These are phyloP conservation scores for Vaccinium darrowii DNA, from an alignment of 148 eudicot species.

Conservation along the genomic window DNA sequence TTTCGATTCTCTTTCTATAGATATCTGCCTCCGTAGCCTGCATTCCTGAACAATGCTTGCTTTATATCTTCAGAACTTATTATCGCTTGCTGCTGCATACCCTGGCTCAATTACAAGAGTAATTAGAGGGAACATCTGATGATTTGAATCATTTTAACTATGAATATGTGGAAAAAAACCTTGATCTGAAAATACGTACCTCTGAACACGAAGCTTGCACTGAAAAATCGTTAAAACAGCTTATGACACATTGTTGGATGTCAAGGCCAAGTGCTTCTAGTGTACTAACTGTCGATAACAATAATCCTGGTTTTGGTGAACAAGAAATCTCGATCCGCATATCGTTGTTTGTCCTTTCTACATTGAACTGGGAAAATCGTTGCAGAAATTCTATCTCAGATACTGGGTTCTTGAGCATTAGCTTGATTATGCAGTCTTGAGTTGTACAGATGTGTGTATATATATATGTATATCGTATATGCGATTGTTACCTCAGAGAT, in stretches of 20 bases:
- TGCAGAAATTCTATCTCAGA: neutral
- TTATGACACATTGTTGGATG: constrained; percentile 45
- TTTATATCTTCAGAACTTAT: constrained; percentile 38
- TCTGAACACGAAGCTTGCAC: constrained; percentile 48
- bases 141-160: neutral
- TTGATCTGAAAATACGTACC: constrained; percentile 24
- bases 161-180: neutral
- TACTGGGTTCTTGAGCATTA: neutral
- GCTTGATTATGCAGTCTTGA: neutral
- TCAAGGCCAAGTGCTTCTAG: constrained; percentile 43
- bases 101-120: constrained; percentile 20
- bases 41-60: constrained; percentile 43
- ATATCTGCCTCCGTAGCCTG: constrained; percentile 50
- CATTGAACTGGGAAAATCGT: constrained; percentile 35
- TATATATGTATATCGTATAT: neutral
- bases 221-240: constrained; percentile 47
- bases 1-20: constrained; percentile 17
- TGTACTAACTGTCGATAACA: constrained; percentile 40
- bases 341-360: constrained; percentile 29
- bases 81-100: constrained; percentile 23
- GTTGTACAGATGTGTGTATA: neutral
- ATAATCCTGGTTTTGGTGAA: constrained; percentile 44
- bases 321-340: constrained; percentile 38
- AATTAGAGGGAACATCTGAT: neutral
- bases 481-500: neutral